Percentiles rank a stretch among this genome's conserved stretches.
phyloP scores from a whole-genome alignment of 176 grass and related monocot species.

The Cenchrus fungigraminus region DNA sequence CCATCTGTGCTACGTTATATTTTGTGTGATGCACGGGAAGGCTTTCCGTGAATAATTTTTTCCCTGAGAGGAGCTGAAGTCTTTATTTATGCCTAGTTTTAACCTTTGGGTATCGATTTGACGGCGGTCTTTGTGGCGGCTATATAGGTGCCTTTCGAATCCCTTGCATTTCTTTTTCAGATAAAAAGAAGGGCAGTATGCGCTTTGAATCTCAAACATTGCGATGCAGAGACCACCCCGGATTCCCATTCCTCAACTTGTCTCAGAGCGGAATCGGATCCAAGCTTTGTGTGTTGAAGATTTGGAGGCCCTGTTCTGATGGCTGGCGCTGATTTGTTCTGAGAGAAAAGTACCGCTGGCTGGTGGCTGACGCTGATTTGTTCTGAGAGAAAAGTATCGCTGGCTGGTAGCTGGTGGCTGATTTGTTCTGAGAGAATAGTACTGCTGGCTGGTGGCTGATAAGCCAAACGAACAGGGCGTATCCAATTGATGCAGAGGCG shows the following conservation, averaged over 20 bases:
- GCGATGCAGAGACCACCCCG: conserved; percentile 24
- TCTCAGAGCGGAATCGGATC: conserved; percentile 30
- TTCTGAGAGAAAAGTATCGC: no score
- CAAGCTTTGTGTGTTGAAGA: conserved; percentile 30
- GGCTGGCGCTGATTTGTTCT: no score
- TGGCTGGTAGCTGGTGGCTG: no score
- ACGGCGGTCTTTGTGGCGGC: not conserved
- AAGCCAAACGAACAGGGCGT: no score
- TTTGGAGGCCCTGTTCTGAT: conserved; percentile 17
- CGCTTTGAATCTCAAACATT: conserved; percentile 42
- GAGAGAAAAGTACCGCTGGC: no score
- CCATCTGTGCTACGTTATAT: not conserved
- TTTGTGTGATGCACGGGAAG: not conserved
- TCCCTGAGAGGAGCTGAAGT: not conserved
- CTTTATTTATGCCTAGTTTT: not conserved
- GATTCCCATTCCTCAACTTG: conserved; percentile 44
- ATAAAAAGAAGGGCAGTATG: conserved; percentile 8
- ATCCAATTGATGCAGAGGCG: conserved; percentile 34
- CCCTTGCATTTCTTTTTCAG: conserved; percentile 31
- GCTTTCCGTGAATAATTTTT: not conserved
- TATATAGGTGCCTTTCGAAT: not conserved
- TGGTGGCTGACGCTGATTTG: no score
- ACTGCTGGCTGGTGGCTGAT: no score
- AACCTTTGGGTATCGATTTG: not conserved
- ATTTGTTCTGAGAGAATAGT: no score